A percentile compares a stretch with the other conserved stretches of the same genome.
phyloP scores from a whole-genome alignment of 2,329 filamentous ascomycete species.

The Aspergillus terreus region DNA sequence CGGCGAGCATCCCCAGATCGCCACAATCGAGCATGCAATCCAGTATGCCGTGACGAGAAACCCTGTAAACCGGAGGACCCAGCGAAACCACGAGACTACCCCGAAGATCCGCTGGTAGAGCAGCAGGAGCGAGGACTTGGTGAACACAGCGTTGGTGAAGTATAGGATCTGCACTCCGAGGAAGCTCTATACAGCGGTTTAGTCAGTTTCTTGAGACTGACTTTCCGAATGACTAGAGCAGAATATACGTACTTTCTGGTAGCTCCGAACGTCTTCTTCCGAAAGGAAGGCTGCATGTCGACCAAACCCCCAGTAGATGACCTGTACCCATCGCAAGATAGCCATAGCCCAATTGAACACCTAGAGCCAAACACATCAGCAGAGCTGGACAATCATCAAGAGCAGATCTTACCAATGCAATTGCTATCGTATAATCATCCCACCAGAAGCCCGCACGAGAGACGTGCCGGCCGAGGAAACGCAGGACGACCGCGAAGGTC shows the following conservation, averaged over 20 bases:
- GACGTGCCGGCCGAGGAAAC: conserved; percentile 19
- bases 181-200: conserved; percentile 15
- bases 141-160: conserved; percentile 22
- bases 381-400: background rate
- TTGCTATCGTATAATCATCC: conserved; percentile 27
- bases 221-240: too few relatives aligned
- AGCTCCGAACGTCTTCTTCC: conserved; percentile 9
- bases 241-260: conserved; percentile 17
- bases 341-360: conserved; percentile 22
- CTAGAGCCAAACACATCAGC: conserved; percentile 5
- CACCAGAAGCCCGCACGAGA: conserved; percentile 23
- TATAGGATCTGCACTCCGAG: conserved; percentile 22
- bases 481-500: conserved; percentile 19
- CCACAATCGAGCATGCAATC: conserved; percentile 17
- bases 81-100: conserved; percentile 20
- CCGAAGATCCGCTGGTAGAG: conserved; percentile 29
- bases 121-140: conserved; percentile 23
- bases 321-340: conserved; percentile 16
- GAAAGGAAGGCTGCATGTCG: conserved; percentile 13
- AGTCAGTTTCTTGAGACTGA: too few relatives aligned
- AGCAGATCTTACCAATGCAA: conserved; percentile 17
- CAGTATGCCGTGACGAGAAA: conserved; percentile 18
- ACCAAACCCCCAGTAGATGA: conserved; percentile 16
- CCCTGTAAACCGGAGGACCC: conserved; percentile 14
- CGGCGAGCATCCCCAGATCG: conserved; percentile 20